These are phyloP conservation scores for Solanum chacoense DNA, from an alignment of 305 asterid genomes.

Conservation along the genomic window DNA sequence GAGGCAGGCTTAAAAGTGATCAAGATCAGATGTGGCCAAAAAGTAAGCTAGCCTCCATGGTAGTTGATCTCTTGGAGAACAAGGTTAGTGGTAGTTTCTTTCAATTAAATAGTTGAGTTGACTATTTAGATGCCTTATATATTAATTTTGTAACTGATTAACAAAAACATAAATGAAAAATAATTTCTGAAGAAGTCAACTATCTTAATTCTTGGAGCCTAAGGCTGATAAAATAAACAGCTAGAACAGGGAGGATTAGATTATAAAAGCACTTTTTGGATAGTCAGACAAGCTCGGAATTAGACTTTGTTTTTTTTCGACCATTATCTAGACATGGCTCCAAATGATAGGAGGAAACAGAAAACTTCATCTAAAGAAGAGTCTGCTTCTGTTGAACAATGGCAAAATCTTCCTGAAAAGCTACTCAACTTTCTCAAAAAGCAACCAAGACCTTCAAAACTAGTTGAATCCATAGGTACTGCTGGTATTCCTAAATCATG, in stretches of 20 bases:
- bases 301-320: neutral
- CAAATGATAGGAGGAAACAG: conserved; percentile 4
- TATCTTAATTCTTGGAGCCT: neutral
- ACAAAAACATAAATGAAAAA: neutral
- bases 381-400: conserved; percentile 6
- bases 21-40: neutral
- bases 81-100: neutral
- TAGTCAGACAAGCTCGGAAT: neutral
- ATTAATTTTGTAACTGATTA: neutral
- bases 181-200: neutral
- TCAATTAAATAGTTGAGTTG: neutral
- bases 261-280: neutral
- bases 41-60: neutral
- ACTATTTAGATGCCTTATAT: neutral
- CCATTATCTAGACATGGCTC: conserved; percentile 10
- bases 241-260: neutral
- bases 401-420: conserved; percentile 27
- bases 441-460: neutral
- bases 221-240: neutral
- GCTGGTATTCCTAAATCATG: conserved; percentile 25
- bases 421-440: conserved; percentile 8
- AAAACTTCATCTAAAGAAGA: neutral
- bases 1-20: neutral
- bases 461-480: conserved; percentile 9
- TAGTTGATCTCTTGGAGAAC: neutral